These are phyloP conservation scores for Sphaerosporella brunnea DNA, from an alignment of 495 filamentous ascomycete genomes.

Conservation along the genomic window DNA sequence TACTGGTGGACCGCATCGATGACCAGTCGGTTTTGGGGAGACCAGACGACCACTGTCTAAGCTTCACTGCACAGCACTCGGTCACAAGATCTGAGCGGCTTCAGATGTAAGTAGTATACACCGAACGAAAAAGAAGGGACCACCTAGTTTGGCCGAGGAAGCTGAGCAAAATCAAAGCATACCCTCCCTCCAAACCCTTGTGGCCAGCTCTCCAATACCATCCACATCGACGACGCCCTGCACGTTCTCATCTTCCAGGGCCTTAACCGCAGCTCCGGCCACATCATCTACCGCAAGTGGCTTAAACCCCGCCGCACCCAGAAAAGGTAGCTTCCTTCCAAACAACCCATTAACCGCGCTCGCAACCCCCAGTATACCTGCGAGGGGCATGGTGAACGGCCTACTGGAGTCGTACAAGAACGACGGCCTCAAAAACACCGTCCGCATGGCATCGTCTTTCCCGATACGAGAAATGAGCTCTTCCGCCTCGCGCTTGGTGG, in stretches of 20 bases:
- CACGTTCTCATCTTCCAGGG: conserved; percentile 47
- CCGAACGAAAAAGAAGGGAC: too few species aligned
- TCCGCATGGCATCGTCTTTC: conserved; percentile 54
- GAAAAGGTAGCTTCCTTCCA: conserved; percentile 53
- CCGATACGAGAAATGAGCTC: conserved; percentile 42
- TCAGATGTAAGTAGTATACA: too few species aligned
- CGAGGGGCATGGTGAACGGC: conserved; percentile 67
- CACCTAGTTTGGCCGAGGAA: neutral
- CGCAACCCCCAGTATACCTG: conserved; percentile 48
- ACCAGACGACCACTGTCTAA: too few species aligned
- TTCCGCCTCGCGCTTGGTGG: conserved; percentile 84
- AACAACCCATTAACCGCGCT: conserved; percentile 53
- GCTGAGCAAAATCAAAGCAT: conserved; percentile 42
- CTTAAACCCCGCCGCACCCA: conserved; percentile 67
- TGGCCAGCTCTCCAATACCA: conserved; percentile 54
- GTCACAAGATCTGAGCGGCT: too few species aligned
- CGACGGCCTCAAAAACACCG: conserved; percentile 64
- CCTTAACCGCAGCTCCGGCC: conserved; percentile 68
- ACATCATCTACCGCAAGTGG: conserved; percentile 74
- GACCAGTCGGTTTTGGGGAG: too few species aligned
- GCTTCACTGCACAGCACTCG: neutral
- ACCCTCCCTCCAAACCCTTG: conserved; percentile 57
- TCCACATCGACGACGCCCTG: conserved; percentile 51
- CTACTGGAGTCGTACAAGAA: conserved; percentile 78
- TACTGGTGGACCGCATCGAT: too few species aligned